A percentile compares a stretch with the other conserved stretches of the same genome.
These are phyloP conservation scores for Microthlaspi erraticum DNA, from an alignment of 345 rosid species.

Conservation along the genomic window DNA sequence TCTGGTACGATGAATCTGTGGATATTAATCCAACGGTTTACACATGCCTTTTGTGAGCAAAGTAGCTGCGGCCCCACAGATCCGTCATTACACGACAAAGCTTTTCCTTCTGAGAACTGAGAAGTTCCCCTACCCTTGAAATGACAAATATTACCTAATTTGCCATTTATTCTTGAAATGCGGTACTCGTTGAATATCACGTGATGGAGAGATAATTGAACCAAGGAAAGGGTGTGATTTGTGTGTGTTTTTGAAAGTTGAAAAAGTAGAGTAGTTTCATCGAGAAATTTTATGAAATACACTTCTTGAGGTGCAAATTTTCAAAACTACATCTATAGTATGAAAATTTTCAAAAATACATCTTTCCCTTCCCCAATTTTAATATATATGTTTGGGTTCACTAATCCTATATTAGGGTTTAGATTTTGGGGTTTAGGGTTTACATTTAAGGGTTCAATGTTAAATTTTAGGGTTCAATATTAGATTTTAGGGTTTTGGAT, in stretches of 20 bases:
- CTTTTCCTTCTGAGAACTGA: constrained; percentile 33
- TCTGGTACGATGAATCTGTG: neutral
- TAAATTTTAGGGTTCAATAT: too few relatives aligned
- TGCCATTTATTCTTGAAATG: constrained; percentile 53
- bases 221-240: neutral
- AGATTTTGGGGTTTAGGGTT: too few relatives aligned
- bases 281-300: too few relatives aligned
- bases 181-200: constrained; percentile 50
- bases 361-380: too few relatives aligned
- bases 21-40: constrained; percentile 43
- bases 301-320: too few relatives aligned
- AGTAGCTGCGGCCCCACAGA: constrained; percentile 39
- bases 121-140: constrained; percentile 26
- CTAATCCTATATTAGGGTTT: too few relatives aligned
- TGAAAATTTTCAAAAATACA: too few relatives aligned
- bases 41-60: neutral
- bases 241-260: constrained; percentile 1
- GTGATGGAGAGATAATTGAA: constrained; percentile 46
- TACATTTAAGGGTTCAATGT: too few relatives aligned
- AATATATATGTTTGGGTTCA: too few relatives aligned
- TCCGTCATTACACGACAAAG: constrained; percentile 53
- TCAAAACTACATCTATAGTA: too few relatives aligned
- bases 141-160: constrained; percentile 43
- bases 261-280: neutral
- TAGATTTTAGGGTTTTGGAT: too few relatives aligned